Percentiles rank a stretch among this genome's conserved stretches.
These are phyloP conservation scores for Podospora bellae-mahoneyi DNA, from an alignment of 495 filamentous ascomycete genomes.

Conservation along the genomic window DNA sequence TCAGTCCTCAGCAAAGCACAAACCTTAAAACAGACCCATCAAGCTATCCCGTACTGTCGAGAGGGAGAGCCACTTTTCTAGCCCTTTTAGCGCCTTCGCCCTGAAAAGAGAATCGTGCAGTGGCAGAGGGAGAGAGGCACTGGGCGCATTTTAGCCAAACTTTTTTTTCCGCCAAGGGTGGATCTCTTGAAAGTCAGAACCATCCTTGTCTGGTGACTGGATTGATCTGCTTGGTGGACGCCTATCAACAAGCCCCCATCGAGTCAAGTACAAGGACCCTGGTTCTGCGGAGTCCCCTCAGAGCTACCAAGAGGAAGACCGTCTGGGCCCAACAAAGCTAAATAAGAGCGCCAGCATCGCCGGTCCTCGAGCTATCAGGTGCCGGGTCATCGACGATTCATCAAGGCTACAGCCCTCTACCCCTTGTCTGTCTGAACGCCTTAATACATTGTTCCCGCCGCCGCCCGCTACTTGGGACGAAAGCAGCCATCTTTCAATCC, in stretches of 20 bases:
- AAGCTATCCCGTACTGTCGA: background rate
- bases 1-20: background rate
- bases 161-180: background rate
- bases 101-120: background rate
- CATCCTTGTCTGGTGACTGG: background rate
- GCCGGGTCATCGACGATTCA: background rate
- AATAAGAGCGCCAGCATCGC: too few species aligned
- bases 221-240: background rate
- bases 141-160: background rate
- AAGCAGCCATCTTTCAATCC: background rate
- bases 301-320: too few species aligned
- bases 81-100: background rate
- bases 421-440: background rate
- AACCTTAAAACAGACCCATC: background rate
- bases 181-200: background rate
- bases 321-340: too few species aligned
- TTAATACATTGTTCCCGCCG: background rate
- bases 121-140: background rate
- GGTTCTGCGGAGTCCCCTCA: background rate
- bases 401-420: background rate
- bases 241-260: background rate
- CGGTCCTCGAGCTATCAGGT: background rate
- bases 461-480: background rate
- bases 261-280: background rate
- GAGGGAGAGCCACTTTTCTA: background rate